These are phyloP conservation scores for Xylariaceae sp. DNA, from an alignment of 2,329 filamentous ascomycete genomes.

Conservation along the genomic window DNA sequence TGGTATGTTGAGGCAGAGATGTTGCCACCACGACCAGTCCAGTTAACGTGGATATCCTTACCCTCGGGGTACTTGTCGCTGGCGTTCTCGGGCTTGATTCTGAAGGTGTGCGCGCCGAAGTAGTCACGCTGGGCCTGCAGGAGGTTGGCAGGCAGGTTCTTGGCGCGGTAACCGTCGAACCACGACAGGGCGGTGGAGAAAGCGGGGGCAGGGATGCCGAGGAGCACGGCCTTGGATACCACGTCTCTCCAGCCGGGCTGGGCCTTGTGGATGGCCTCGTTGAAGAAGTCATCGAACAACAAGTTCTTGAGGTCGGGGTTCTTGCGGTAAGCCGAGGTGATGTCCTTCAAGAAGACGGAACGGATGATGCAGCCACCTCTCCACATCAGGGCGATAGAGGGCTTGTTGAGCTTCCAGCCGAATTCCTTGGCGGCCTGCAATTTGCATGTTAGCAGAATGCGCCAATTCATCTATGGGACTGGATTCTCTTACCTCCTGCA, in stretches of 20 bases:
- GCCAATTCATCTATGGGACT: background rate
- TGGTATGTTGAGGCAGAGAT: constrained; percentile 97
- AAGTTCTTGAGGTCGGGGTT: constrained; percentile 96
- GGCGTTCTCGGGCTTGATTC: constrained; percentile 77
- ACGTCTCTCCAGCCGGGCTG: constrained; percentile 91
- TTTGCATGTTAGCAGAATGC: constrained; percentile 5
- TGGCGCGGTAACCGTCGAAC: constrained; percentile 98
- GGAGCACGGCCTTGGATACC: constrained; percentile 84
- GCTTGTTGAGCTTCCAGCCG: constrained; percentile 99
- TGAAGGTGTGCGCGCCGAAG: constrained; percentile 94
- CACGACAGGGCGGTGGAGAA: constrained; percentile 97
- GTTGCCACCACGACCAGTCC: constrained; percentile 96
- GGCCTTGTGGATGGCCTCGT: constrained; percentile 96
- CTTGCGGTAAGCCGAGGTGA: constrained; percentile 92
- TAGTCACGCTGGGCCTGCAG: constrained; percentile 99
- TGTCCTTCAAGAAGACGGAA: constrained; percentile 99
- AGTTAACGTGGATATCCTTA: constrained; percentile 98
- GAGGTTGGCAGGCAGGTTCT: constrained; percentile 95
- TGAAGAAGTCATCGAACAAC: constrained; percentile 99
- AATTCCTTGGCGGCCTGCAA: constrained; percentile 88
- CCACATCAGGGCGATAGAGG: constrained; percentile 99
- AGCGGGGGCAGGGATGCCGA: constrained; percentile 92
- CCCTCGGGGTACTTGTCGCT: constrained; percentile 77
- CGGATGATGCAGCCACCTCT: constrained; percentile 99
- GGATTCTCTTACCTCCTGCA: constrained; percentile 74